These are phyloP conservation scores for Halophytophthora polymorphica DNA, from an alignment of 352 stramenopile genomes.

Conservation along the genomic window DNA sequence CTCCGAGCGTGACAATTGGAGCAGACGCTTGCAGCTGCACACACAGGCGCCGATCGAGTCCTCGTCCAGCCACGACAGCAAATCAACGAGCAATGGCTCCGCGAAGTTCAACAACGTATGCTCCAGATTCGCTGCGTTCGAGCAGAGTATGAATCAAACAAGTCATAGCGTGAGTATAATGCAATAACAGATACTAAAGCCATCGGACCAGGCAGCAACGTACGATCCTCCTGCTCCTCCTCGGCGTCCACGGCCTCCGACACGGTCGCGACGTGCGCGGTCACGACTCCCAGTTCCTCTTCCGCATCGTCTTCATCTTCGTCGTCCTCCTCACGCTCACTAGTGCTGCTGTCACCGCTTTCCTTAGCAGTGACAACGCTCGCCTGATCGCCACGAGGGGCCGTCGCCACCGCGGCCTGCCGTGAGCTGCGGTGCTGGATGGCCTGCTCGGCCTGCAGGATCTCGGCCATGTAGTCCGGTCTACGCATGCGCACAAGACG, in stretches of 20 bases:
- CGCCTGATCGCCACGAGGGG: no score
- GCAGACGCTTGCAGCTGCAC: slow-evolving; percentile 52
- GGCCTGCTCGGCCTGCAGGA: slow-evolving; percentile 52
- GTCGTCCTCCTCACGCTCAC: slow-evolving; percentile 12
- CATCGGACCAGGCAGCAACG: slow-evolving; percentile 1
- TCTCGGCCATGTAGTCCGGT: slow-evolving; percentile 67
- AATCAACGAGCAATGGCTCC: slow-evolving; percentile 62
- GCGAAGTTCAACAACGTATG: slow-evolving; percentile 64
- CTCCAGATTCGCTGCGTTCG: slow-evolving; percentile 20
- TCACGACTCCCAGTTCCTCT: slow-evolving; percentile 14
- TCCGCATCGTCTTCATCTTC: slow-evolving; percentile 18
- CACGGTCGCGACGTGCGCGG: neutral
- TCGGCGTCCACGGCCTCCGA: neutral
- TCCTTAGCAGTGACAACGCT: neutral
- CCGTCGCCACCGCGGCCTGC: neutral
- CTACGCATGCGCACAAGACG: slow-evolving; percentile 14
- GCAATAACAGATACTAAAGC: no score
- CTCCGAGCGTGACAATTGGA: slow-evolving; percentile 48
- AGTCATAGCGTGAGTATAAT: no score
- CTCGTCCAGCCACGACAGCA: slow-evolving; percentile 73
- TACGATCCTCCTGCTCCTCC: slow-evolving; percentile 23
- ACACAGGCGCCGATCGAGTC: slow-evolving; percentile 59
- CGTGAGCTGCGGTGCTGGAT: slow-evolving; percentile 1
- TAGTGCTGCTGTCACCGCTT: slow-evolving; percentile 1
- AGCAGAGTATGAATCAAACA: no score